phyloP scores from a whole-genome alignment of 805 yeast genomes.

The Zygosaccharomyces bisporus region DNA sequence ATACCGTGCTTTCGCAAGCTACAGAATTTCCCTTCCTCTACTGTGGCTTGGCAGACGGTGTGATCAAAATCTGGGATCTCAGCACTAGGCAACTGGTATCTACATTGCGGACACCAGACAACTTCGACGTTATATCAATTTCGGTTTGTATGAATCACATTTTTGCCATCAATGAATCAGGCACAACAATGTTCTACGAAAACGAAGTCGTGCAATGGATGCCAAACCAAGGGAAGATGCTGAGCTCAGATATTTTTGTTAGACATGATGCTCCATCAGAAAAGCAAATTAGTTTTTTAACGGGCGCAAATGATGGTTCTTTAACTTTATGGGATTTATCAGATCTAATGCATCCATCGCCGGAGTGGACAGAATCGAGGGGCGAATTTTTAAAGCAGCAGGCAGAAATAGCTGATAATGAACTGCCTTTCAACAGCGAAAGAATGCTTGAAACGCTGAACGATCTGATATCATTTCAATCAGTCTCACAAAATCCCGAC shows the following conservation, averaged over 20 bases:
- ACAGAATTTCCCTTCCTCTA: constrained; percentile 65
- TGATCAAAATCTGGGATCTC: constrained; percentile 81
- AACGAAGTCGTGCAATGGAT: constrained; percentile 46
- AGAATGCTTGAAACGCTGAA: constrained; percentile 59
- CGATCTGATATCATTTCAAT: constrained; percentile 61
- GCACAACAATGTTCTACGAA: constrained; percentile 43
- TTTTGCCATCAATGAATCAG: constrained; percentile 41
- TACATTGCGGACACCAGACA: constrained; percentile 39
- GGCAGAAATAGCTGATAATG: constrained; percentile 11
- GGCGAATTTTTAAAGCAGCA: neutral
- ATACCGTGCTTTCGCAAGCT: constrained; percentile 67
- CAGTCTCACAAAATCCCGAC: constrained; percentile 72
- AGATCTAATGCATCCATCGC: constrained; percentile 9
- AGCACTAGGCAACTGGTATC: constrained; percentile 69
- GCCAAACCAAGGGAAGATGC: constrained; percentile 53
- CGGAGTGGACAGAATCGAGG: constrained; percentile 4
- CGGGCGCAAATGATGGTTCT: constrained; percentile 69
- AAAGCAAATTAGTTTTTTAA: constrained; percentile 46
- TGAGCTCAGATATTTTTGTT: constrained; percentile 51
- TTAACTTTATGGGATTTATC: constrained; percentile 65
- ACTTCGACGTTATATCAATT: constrained; percentile 52
- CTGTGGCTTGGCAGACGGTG: constrained; percentile 75
- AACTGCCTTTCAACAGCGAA: constrained; percentile 46
- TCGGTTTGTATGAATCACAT: constrained; percentile 31
- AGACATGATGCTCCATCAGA: constrained; percentile 25